Percentiles rank a stretch among this genome's conserved stretches.
Conservation (phyloP, 139 green algal genomes). For the Coelastrella sp. region DNA sequence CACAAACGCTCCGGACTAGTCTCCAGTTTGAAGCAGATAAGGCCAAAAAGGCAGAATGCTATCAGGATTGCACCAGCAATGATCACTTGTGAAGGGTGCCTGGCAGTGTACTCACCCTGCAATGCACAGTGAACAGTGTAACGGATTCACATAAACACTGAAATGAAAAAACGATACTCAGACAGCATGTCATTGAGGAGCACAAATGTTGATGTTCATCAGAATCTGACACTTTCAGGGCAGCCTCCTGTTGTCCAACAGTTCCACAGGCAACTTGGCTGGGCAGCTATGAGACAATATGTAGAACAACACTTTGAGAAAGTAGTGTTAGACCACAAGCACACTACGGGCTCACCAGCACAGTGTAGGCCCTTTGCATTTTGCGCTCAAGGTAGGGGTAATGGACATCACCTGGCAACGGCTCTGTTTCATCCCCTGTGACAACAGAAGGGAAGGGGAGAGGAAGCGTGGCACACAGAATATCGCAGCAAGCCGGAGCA, state of each 20-base stretch:
- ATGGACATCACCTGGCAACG: slow-evolving; percentile 42
- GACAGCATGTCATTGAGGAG: neutral
- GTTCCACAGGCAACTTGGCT: no score
- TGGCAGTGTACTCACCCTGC: slow-evolving; percentile 61
- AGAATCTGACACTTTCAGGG: neutral
- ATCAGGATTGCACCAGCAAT: slow-evolving; percentile 52
- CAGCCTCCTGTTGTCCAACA: neutral
- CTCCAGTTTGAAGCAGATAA: slow-evolving; percentile 68
- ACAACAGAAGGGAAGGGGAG: neutral
- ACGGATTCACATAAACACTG: neutral
- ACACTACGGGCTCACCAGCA: slow-evolving; percentile 17
- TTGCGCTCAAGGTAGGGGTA: slow-evolving; percentile 50
- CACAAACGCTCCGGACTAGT: slow-evolving; percentile 78
- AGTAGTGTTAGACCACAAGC: neutral
- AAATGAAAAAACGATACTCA: neutral
- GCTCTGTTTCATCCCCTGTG: slow-evolving; percentile 36
- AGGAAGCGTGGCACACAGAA: neutral
- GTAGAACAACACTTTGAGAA: neutral
- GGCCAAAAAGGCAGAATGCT: slow-evolving; percentile 59
- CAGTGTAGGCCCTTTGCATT: slow-evolving; percentile 38
- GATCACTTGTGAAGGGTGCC: slow-evolving; percentile 57
- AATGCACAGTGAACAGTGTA: neutral
- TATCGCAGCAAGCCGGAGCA: no score
- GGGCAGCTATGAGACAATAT: neutral
- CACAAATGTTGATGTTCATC: neutral